Conservation (phyloP, 176 grass and related monocot genomes). For the Cenchrus fungigraminus region DNA sequence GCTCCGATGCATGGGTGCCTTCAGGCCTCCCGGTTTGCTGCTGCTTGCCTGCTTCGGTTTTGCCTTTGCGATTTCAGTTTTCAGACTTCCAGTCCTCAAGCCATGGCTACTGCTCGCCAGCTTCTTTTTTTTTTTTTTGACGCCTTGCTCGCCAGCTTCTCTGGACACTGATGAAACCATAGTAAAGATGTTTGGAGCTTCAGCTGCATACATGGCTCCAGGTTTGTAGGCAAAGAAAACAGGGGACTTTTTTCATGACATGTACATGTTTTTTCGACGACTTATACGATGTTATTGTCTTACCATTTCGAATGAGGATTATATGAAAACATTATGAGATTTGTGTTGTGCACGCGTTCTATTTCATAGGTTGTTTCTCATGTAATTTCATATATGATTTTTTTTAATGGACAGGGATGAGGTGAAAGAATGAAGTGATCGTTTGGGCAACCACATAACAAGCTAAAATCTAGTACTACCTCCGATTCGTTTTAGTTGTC, state of each 20-base stretch:
- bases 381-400: too few relatives aligned
- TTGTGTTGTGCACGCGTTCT: too few relatives aligned
- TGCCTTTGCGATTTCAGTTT: not conserved
- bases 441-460: too few relatives aligned
- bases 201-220: not conserved
- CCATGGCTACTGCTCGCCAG: not conserved
- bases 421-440: too few relatives aligned
- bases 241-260: not conserved
- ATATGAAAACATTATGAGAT: too few relatives aligned
- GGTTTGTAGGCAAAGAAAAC: not conserved
- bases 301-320: too few relatives aligned
- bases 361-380: too few relatives aligned
- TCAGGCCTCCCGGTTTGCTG: not conserved
- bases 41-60: not conserved
- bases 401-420: too few relatives aligned
- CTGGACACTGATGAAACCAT: not conserved
- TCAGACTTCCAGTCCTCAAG: not conserved
- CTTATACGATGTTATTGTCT: not conserved
- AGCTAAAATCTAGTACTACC: too few relatives aligned
- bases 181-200: not conserved
- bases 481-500: too few relatives aligned
- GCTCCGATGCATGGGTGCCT: too few relatives aligned
- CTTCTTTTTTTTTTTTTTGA: not conserved
- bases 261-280: not conserved
- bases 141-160: not conserved